Percentiles rank a stretch among this genome's conserved stretches.
phyloP scores from a whole-genome alignment of 2,329 filamentous ascomycete species.

The Aspergillus cejpii region DNA sequence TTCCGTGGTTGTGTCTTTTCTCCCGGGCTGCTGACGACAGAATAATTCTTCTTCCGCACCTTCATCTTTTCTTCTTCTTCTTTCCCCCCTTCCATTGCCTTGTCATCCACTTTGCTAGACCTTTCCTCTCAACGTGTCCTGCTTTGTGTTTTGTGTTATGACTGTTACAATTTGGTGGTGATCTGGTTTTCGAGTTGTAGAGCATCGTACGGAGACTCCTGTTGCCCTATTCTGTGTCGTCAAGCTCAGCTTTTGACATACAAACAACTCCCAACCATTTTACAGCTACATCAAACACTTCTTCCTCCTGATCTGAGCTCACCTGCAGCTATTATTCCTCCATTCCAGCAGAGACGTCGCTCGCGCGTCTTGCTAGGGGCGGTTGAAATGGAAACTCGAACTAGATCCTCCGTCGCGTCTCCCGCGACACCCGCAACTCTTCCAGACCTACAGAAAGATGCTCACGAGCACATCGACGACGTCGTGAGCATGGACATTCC shows the following conservation, averaged over 20 bases:
- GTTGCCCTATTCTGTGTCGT: conserved; percentile 2
- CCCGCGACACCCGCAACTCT: conserved; percentile 26
- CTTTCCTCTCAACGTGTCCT: neutral
- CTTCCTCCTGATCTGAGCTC: neutral
- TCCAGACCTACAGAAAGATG: conserved; percentile 22
- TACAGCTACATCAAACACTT: neutral
- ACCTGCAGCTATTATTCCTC: neutral
- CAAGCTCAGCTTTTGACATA: conserved; percentile 5
- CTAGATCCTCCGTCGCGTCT: conserved; percentile 27
- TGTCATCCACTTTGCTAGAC: neutral
- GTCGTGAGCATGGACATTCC: conserved; percentile 32
- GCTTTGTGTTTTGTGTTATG: neutral
- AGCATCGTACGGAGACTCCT: conserved; percentile 3
- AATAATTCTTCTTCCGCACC: neutral
- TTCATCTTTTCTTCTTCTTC: neutral
- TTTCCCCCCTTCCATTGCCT: neutral
- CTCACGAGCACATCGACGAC: conserved; percentile 25
- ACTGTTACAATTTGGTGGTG: neutral
- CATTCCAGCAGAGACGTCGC: conserved; percentile 7
- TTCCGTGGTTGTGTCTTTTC: neutral
- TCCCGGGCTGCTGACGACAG: neutral
- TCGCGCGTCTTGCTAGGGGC: conserved; percentile 4
- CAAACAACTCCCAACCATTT: neutral
- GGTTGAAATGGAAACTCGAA: conserved; percentile 26
- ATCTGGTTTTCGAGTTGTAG: conserved; percentile 1